Conservation (phyloP, 805 yeast species). For the Candida quercuum region DNA sequence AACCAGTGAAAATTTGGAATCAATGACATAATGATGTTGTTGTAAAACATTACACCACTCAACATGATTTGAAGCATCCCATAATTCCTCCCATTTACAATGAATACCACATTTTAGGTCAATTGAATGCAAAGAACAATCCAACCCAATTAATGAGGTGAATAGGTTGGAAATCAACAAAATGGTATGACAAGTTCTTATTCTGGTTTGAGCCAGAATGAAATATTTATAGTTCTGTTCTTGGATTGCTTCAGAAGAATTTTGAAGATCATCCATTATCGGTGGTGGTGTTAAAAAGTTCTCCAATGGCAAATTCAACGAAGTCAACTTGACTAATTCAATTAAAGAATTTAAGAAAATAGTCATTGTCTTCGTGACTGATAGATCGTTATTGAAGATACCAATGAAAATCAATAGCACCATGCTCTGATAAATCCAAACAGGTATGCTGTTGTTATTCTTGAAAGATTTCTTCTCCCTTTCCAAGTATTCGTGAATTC, state of each 20-base stretch:
- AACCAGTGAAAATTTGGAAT: slow-evolving; percentile 49
- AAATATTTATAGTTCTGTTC: slow-evolving; percentile 42
- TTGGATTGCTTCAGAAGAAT: slow-evolving; percentile 23
- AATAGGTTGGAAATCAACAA: slow-evolving; percentile 54
- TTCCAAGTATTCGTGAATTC: slow-evolving; percentile 65
- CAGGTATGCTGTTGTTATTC: slow-evolving; percentile 57
- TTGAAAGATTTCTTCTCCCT: slow-evolving; percentile 21
- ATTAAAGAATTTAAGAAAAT: slow-evolving; percentile 78
- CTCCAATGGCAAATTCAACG: slow-evolving; percentile 59
- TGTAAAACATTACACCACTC: slow-evolving; percentile 47
- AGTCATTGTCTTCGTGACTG: slow-evolving; percentile 71
- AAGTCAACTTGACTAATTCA: slow-evolving; percentile 69
- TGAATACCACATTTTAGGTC: slow-evolving; percentile 62
- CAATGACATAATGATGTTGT: slow-evolving; percentile 34
- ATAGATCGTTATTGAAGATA: slow-evolving; percentile 60
- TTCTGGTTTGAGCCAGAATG: slow-evolving; percentile 67
- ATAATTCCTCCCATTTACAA: slow-evolving; percentile 53
- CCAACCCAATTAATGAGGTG: slow-evolving; percentile 41
- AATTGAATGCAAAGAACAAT: slow-evolving; percentile 37
- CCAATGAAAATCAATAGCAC: slow-evolving; percentile 80
- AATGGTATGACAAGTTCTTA: slow-evolving; percentile 66
- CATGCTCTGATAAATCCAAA: slow-evolving; percentile 84
- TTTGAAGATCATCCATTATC: slow-evolving; percentile 28
- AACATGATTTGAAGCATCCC: slow-evolving; percentile 44
- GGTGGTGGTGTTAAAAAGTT: slow-evolving; percentile 35